Percentiles rank a stretch among this genome's conserved stretches.
phyloP scores from a whole-genome alignment of 1,139 yeast genomes.

The Yamadazyma conglobata region DNA sequence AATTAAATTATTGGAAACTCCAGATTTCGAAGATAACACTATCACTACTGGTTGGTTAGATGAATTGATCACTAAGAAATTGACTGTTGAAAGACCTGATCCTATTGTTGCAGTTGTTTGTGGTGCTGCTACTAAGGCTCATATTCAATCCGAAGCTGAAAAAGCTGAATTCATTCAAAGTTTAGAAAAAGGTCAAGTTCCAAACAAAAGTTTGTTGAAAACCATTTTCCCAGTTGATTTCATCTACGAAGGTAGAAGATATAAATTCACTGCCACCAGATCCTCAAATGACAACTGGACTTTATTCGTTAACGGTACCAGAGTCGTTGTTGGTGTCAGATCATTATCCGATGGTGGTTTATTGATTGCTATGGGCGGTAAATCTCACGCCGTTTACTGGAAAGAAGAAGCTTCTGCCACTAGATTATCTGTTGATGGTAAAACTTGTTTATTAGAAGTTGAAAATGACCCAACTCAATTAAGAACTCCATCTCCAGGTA shows the following conservation, averaged over 20 bases:
- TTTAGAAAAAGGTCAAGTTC: slow-evolving; percentile 94
- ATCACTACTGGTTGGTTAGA: slow-evolving; percentile 99
- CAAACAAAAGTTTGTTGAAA: slow-evolving; percentile 71
- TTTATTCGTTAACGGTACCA: slow-evolving; percentile 88
- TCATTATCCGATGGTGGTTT: slow-evolving; percentile 92
- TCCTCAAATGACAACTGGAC: slow-evolving; percentile 83
- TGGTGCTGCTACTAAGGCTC: slow-evolving; percentile 97
- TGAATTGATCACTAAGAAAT: slow-evolving; percentile 85
- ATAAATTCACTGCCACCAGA: slow-evolving; percentile 92
- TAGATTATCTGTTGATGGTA: slow-evolving; percentile 91
- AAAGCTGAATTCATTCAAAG: slow-evolving; percentile 65
- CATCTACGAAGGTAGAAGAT: slow-evolving; percentile 89
- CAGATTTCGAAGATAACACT: slow-evolving; percentile 92
- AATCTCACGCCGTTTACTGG: slow-evolving; percentile 94
- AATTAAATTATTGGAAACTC: slow-evolving; percentile 90
- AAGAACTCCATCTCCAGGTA: slow-evolving; percentile 98
- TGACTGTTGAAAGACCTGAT: slow-evolving; percentile 97
- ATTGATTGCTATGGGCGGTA: slow-evolving; percentile 83
- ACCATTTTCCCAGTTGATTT: slow-evolving; percentile 92
- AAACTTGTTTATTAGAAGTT: slow-evolving; percentile 87
- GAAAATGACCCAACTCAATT: slow-evolving; percentile 98
- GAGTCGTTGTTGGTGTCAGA: slow-evolving; percentile 82
- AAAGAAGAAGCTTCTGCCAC: slow-evolving; percentile 96
- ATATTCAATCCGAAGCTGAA: slow-evolving; percentile 71
- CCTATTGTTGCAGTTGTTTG: slow-evolving; percentile 85